Evolutionary conservation across 768 basidiomycete species (phyloP).

Genomic region (Xerocomus brunneocitrinus): DNA sequence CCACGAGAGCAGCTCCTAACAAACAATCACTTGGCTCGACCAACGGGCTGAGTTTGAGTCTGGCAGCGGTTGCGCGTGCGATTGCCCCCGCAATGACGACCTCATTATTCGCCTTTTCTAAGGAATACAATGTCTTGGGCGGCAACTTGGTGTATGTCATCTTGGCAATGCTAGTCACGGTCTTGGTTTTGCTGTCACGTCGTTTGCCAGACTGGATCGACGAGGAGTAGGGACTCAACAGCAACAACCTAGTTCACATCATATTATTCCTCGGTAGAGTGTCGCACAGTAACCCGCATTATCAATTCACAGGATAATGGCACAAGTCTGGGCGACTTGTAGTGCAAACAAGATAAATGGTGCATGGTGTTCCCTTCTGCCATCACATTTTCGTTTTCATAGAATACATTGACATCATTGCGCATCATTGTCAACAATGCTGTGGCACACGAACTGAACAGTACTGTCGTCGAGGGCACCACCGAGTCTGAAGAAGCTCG

Average conservation of each 20-base stretch:
- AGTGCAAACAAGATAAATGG: too few relatives aligned
- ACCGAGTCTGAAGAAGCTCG: neutral
- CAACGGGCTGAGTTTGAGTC: slow-evolving; percentile 52
- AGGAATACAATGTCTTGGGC: slow-evolving; percentile 42
- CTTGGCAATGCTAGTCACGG: slow-evolving; percentile 30
- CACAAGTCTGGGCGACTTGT: too few relatives aligned
- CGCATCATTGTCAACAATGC: slow-evolving; percentile 33
- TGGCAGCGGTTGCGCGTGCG: slow-evolving; percentile 41
- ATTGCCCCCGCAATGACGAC: slow-evolving; percentile 47
- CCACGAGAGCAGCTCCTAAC: slow-evolving; percentile 50
- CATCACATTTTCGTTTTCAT: too few relatives aligned
- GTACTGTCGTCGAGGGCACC: slow-evolving; percentile 24
- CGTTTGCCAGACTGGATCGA: slow-evolving; percentile 1
- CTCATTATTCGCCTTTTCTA: slow-evolving; percentile 49
- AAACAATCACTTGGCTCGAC: slow-evolving; percentile 52
- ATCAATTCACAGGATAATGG: too few relatives aligned
- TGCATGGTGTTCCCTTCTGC: too few relatives aligned
- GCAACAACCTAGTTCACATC: too few relatives aligned
- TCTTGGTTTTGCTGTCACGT: slow-evolving; percentile 18
- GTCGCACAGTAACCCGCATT: too few relatives aligned
- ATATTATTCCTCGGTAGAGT: too few relatives aligned
- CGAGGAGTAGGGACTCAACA: neutral
- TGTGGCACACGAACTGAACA: slow-evolving; percentile 13
- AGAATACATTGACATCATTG: too few relatives aligned
- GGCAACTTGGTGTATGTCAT: slow-evolving; percentile 50